Base-by-base conservation (phyloP, 805 yeast genomes). In the Clavispora carvajalis region DNA sequence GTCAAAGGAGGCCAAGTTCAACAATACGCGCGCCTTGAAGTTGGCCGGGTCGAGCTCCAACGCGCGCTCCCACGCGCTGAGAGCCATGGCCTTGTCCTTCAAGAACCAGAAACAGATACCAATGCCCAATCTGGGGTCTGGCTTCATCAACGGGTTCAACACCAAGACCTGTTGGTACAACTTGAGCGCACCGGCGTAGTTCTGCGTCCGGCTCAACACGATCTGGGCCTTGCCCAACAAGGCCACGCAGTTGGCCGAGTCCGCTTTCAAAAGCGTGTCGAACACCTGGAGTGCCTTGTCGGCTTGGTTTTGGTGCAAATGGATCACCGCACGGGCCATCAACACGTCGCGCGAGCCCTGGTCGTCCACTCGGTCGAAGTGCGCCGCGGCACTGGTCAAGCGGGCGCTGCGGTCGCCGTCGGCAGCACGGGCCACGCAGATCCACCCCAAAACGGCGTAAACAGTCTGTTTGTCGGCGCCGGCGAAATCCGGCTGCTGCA, bases 61-160 rank as follows among this genome's bases (percentile, higher is more conserved):
- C 1, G 87, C 74, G 54, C 97, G 76, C 46, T 77, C 75, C 97
- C 98, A 93, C 0, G 98, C 83, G 37, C 68, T 66, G 6, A 74
- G 55, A 0, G 99, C 98, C 67, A 87, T 75, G 38, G 74, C 75
- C 47, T 77, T 76, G 59, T 87, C 95, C 38, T 83, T 83, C 46
- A 93, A 67, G 45, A 77, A 77, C 97, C 97, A 93, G 58, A 82
- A 91, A 61, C 97, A 90, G 48, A 93, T 67, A 25, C 99, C 99
- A 45, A 91, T 79, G 22, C 98, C 99, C 45, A 93, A 75, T 61
- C 99, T 74, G 15, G 97, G 95, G 64, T 91, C 97, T 4, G 98
- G 97, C 51, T 76, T 76, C 51, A 84, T 65, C 26, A 83, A 58
- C 2, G 97, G 97, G 46, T 88, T 82, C 37, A 81, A 69, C 24